Evolutionary conservation across 768 basidiomycete species (phyloP), one percentile per base, ranked within the genome.

Genomic region (Cystoderma amianthinum): DNA sequence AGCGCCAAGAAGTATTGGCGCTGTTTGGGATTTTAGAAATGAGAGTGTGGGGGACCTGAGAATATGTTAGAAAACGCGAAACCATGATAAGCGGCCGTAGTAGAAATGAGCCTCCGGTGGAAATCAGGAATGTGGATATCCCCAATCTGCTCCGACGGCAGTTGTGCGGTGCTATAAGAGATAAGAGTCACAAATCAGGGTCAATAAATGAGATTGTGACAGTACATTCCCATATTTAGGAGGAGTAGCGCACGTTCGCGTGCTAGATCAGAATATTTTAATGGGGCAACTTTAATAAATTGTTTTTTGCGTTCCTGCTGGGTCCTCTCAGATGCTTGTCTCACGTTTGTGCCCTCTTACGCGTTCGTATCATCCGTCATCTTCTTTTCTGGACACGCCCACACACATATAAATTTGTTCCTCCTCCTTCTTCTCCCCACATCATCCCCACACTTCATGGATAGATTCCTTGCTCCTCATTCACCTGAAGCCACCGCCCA

Each of bases 401-500:
- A 34, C 41, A 42, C 48, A 44, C 13, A 39, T 48, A 51, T 47
- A 53, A 50, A 56, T 51, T 42, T 48, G 38, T 44, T 40, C 42
- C 33, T 47, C 38, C 48, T 32, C 46, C 48, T 37, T 33, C 45
- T 46, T 38, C 44, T 49, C 42, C 47, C 19, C 37, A 44, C 41
- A 42, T 18, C 44, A 23, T 32, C 41, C 34, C 42, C 51, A 38
- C 40, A 45, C 39, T 33, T 41, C 45, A 42, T 88, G 77, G 82
- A 85, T 50, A 76, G 76, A 53, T 81, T 85, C 60, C 71, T 85
- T 39, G 76, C 82, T 5, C 84, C 86, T 17, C 69, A 84, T 44
- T 77, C 82, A 16, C 80, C 78, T 44, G 86, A 90, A 62, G 85
- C 85, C 37, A 55, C 72, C 42, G 85, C 87, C 17, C 75, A 88